phyloP scores from a whole-genome alignment of 129 eudicot genomes.

The Deinandra increscens region DNA sequence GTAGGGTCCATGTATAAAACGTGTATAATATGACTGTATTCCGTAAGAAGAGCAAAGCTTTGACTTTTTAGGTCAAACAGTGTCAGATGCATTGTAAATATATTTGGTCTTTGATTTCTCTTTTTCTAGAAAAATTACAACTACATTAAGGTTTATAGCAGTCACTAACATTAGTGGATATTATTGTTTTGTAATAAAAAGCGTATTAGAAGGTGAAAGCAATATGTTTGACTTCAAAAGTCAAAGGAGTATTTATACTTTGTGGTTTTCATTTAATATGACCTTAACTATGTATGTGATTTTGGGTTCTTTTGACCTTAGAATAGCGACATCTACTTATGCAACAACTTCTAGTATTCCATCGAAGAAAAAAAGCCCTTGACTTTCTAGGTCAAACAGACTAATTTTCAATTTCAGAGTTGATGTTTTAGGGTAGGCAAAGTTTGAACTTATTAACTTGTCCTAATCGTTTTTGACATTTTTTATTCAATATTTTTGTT shows the following conservation, averaged over 20 bases:
- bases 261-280: neutral
- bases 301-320: neutral
- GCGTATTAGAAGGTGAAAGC: neutral
- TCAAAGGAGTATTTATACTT: neutral
- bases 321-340: neutral
- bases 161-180: neutral
- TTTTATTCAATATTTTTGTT: neutral
- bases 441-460: neutral
- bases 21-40: neutral
- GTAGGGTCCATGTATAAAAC: neutral
- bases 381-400: conserved; percentile 12
- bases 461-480: neutral
- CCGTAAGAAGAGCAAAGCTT: neutral
- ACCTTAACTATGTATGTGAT: neutral
- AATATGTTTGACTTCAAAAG: neutral
- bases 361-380: neutral
- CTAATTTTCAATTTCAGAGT: neutral
- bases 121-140: neutral
- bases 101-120: neutral
- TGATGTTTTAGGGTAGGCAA: neutral
- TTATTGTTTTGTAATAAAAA: neutral
- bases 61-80: neutral
- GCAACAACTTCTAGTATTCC: neutral
- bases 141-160: neutral
- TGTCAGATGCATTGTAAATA: neutral